Evolutionary conservation across 2,329 filamentous ascomycete species (phyloP).

Genomic region (Penicillium nordicum): DNA sequence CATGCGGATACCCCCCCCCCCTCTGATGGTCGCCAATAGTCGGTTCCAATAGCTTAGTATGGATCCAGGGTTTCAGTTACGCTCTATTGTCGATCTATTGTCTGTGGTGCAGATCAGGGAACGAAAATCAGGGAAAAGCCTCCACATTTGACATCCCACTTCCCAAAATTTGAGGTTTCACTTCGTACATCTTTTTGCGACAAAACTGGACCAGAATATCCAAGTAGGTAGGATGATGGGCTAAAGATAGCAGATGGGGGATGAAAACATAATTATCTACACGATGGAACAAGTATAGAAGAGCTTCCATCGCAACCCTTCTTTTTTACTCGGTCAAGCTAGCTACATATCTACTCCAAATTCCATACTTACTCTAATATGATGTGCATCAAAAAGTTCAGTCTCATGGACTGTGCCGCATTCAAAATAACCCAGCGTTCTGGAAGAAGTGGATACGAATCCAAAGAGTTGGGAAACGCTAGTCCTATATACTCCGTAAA

Average conservation of each 20-base stretch:
- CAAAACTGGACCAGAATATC: not conserved
- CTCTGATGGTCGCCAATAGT: constrained; percentile 24
- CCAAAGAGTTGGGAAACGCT: not conserved
- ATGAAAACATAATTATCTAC: no score
- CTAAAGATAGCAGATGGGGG: not conserved
- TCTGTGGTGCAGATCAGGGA: constrained; percentile 2
- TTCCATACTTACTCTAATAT: not conserved
- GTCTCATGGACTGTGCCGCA: not conserved
- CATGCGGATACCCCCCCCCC: constrained; percentile 11
- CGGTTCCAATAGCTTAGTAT: constrained; percentile 7
- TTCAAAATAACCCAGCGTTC: not conserved
- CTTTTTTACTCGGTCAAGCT: not conserved
- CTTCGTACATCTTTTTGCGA: not conserved
- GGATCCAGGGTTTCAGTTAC: constrained; percentile 13
- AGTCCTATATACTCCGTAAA: not conserved
- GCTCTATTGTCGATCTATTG: constrained; percentile 4
- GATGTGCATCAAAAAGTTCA: not conserved
- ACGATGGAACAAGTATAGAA: not conserved
- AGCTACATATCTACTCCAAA: not conserved
- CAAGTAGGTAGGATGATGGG: no score
- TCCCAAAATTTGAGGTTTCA: not conserved
- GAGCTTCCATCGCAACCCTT: not conserved
- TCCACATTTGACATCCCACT: not conserved
- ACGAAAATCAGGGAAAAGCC: not conserved
- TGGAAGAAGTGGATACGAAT: not conserved